Evolutionary conservation across 2,329 filamentous ascomycete species (phyloP).

Genomic region (Sporothrix euskadiensis): DNA sequence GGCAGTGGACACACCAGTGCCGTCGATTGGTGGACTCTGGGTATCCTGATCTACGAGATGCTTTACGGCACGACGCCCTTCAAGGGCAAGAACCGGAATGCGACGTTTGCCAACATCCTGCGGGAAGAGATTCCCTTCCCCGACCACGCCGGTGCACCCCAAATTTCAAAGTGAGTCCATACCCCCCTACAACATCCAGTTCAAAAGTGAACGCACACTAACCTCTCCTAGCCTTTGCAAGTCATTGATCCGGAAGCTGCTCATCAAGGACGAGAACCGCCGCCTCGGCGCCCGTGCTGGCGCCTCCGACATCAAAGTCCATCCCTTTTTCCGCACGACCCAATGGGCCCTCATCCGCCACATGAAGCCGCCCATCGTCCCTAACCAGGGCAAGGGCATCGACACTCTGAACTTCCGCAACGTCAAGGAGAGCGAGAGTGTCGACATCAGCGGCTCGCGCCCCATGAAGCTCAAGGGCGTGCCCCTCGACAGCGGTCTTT

Average conservation of each 20-base stretch:
- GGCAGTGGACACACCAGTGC: conserved; percentile 97
- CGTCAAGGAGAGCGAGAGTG: conserved; percentile 94
- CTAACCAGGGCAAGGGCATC: conserved; percentile 82
- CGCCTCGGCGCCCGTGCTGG: conserved; percentile 91
- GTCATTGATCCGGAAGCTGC: conserved; percentile 88
- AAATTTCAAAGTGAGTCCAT: conserved; percentile 83
- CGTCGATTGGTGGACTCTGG: conserved; percentile 98
- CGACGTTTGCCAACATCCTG: conserved; percentile 96
- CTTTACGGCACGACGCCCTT: conserved; percentile 97
- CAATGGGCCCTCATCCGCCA: conserved; percentile 97
- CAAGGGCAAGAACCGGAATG: conserved; percentile 98
- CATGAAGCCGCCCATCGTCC: conserved; percentile 96
- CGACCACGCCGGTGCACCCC: conserved; percentile 78
- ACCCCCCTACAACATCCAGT: background rate
- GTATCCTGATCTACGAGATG: conserved; percentile 98
- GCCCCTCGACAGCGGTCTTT: conserved; percentile 79
- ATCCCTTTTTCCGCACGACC: conserved; percentile 93
- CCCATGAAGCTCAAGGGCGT: conserved; percentile 67
- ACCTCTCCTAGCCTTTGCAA: conserved; percentile 75
- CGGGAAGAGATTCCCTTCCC: conserved; percentile 95
- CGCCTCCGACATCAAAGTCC: conserved; percentile 92
- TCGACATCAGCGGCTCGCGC: conserved; percentile 72
- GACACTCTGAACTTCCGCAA: conserved; percentile 98
- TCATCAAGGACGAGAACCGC: conserved; percentile 97
- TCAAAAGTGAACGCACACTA: conserved; percentile 12